Conservation (phyloP, 164 flowering plant species). For the Nymphaea thermarum region DNA sequence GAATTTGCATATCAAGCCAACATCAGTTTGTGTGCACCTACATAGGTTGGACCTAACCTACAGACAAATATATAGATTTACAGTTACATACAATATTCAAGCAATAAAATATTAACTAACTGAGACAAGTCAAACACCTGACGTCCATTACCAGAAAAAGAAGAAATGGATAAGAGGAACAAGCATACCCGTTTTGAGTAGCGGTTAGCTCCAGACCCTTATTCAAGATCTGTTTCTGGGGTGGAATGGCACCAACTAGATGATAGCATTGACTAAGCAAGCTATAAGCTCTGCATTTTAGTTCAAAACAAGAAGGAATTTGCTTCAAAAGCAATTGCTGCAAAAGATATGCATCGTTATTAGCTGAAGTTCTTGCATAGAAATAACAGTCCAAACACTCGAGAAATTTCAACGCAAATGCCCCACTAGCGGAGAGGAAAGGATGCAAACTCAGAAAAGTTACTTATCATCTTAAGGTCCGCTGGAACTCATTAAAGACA, state of each 20-base stretch:
- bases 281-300: slow-evolving; percentile 73
- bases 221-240: slow-evolving; percentile 54
- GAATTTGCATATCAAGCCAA: no score
- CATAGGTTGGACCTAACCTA: no score
- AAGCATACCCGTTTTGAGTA: slow-evolving; percentile 44
- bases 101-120: no score
- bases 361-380: neutral
- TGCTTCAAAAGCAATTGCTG: slow-evolving; percentile 77
- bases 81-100: no score
- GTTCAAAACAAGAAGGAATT: slow-evolving; percentile 83
- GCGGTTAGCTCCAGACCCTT: slow-evolving; percentile 56
- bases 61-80: no score
- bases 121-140: no score
- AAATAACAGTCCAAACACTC: neutral
- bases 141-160: neutral
- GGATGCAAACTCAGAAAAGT: no score
- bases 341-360: slow-evolving; percentile 1
- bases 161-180: neutral
- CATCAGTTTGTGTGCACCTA: no score
- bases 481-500: no score
- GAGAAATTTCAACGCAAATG: neutral
- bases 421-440: no score
- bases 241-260: slow-evolving; percentile 68
- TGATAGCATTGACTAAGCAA: slow-evolving; percentile 80
- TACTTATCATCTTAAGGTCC: no score